Evolutionary conservation across 1,284 basidiomycete species (phyloP).

Genomic region (Ustilago vetiveriae): DNA sequence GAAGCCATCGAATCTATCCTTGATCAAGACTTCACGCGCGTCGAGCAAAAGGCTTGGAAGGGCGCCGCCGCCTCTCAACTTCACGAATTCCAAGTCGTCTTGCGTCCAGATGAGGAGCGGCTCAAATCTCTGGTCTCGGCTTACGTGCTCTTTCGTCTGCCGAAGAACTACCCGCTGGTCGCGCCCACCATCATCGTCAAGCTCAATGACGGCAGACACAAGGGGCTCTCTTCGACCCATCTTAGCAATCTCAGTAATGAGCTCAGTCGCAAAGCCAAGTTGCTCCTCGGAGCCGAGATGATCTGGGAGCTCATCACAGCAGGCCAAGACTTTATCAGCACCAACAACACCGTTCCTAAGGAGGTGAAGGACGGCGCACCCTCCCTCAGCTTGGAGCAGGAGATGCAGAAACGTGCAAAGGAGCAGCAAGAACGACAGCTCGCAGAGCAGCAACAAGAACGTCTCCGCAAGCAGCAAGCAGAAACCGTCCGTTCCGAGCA

Average conservation of each 20-base stretch:
- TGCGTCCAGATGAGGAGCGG: conserved; percentile 56
- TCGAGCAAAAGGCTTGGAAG: conserved; percentile 54
- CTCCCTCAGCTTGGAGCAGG: conserved; percentile 60
- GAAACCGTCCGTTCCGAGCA: conserved; percentile 53
- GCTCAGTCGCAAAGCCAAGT: conserved; percentile 50
- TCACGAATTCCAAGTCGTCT: conserved; percentile 52
- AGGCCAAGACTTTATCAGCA: conserved; percentile 60
- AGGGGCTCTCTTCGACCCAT: conserved; percentile 40
- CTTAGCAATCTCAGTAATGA: conserved; percentile 38
- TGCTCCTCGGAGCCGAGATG: conserved; percentile 65
- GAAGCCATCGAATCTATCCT: conserved; percentile 61
- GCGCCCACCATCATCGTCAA: conserved; percentile 50
- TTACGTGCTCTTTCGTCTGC: conserved; percentile 51
- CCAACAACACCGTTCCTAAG: conserved; percentile 42
- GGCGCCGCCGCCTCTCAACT: conserved; percentile 37
- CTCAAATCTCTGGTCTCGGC: conserved; percentile 52
- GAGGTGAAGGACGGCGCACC: conserved; percentile 38
- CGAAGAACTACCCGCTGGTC: conserved; percentile 59
- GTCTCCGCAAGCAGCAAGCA: conserved; percentile 22
- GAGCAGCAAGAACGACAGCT: conserved; percentile 48
- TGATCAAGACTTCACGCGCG: conserved; percentile 50
- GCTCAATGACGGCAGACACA: conserved; percentile 41
- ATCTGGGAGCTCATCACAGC: conserved; percentile 65
- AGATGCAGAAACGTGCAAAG: conserved; percentile 55
- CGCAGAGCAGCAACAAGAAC: conserved; percentile 38